A percentile compares a stretch with the other conserved stretches of the same genome.
Evolutionary conservation across 2,329 filamentous ascomycete species (phyloP).

Genomic region (Claviceps spartinae): DNA sequence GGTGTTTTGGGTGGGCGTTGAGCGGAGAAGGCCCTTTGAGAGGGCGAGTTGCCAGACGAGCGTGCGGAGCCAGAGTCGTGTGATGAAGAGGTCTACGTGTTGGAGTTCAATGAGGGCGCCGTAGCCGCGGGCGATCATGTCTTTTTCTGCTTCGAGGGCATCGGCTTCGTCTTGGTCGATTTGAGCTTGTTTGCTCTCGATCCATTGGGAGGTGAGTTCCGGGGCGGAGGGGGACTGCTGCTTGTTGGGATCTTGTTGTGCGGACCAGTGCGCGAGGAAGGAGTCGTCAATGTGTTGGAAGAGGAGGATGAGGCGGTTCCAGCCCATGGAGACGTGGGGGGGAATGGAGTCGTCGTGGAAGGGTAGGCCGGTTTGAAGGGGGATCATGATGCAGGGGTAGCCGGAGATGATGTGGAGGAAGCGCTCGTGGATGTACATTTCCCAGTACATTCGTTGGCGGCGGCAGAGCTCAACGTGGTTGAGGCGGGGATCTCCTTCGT

Average conservation of each 20-base stretch:
- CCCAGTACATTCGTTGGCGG: conserved; percentile 13
- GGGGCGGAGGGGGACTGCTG: conserved; percentile 5
- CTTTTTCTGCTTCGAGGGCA: conserved; percentile 15
- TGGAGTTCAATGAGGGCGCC: conserved; percentile 24
- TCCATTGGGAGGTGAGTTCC: conserved; percentile 23
- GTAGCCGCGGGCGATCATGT: conserved; percentile 13
- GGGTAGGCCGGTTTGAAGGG: conserved; percentile 19
- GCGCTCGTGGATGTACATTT: conserved; percentile 20
- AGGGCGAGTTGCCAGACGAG: conserved; percentile 29
- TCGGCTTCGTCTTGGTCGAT: conserved; percentile 24
- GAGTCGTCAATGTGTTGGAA: conserved; percentile 25
- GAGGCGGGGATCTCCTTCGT: conserved; percentile 10
- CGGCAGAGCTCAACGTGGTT: conserved; percentile 8
- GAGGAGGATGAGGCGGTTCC: conserved; percentile 23
- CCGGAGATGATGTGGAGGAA: conserved; percentile 40
- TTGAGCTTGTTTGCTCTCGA: conserved; percentile 26
- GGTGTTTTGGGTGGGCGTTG: conserved; percentile 16
- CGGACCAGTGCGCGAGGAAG: conserved; percentile 24
- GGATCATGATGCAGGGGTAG: conserved; percentile 22
- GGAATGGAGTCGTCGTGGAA: conserved; percentile 20
- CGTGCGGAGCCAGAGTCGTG: conserved; percentile 27
- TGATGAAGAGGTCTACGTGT: conserved; percentile 26
- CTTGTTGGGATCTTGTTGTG: conserved; percentile 14
- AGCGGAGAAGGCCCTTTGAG: conserved; percentile 24
- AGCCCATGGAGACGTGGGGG: conserved; percentile 22